phyloP scores from a whole-genome alignment of 2,329 filamentous ascomycete genomes.

The Aotearoamyces nothofagi region DNA sequence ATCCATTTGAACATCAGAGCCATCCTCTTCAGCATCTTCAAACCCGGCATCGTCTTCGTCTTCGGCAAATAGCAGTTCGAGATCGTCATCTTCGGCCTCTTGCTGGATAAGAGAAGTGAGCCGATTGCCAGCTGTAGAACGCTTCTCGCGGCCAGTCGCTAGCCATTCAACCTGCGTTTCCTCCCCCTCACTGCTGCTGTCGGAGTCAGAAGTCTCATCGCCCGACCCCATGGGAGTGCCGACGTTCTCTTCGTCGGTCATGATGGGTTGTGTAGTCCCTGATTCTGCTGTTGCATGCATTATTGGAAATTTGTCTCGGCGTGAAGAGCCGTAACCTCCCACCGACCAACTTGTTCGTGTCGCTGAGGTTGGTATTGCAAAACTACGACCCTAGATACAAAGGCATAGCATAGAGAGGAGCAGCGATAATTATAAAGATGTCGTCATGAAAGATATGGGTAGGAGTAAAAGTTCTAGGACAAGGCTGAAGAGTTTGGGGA shows the following conservation, averaged over 20 bases:
- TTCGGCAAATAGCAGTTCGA: constrained; percentile 64
- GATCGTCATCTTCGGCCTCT: constrained; percentile 42
- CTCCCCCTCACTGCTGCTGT: constrained; percentile 7
- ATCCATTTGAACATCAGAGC: constrained; percentile 72
- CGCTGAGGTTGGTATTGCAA: no score
- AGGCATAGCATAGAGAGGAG: no score
- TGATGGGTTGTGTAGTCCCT: no score
- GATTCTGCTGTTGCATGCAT: no score
- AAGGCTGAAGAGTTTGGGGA: no score
- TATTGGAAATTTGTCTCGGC: no score
- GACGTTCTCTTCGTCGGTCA: constrained; percentile 7
- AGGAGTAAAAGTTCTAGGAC: no score
- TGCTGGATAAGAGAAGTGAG: constrained; percentile 66
- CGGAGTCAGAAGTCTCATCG: constrained; percentile 8
- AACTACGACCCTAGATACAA: no score
- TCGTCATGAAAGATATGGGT: no score
- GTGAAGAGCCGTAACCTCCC: no score
- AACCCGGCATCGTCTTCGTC: constrained; percentile 56
- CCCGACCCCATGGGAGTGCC: constrained; percentile 10
- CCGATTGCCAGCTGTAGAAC: constrained; percentile 71
- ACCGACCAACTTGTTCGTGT: no score
- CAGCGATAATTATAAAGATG: no score
- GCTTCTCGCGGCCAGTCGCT: constrained; percentile 56
- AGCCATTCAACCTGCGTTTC: constrained; percentile 43
- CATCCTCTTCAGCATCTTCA: constrained; percentile 48